These are phyloP conservation scores for Stenocarpella maydis DNA, from an alignment of 2,329 filamentous ascomycete species.

Conservation along the genomic window DNA sequence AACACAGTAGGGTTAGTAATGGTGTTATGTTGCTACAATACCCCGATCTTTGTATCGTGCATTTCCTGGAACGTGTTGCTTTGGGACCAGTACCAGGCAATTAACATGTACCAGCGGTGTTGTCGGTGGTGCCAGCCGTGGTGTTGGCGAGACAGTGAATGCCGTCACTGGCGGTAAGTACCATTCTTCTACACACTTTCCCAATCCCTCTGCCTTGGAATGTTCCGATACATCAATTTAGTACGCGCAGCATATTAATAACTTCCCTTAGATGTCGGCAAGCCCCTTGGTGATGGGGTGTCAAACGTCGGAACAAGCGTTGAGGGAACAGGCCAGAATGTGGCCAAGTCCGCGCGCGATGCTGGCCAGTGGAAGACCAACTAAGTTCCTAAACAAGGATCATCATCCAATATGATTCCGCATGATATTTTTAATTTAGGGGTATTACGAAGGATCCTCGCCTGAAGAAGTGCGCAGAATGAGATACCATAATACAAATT, in stretches of 20 bases:
- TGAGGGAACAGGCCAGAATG: constrained; percentile 28
- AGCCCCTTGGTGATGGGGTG: constrained; percentile 33
- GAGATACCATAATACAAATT: constrained; percentile 19
- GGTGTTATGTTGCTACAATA: no score
- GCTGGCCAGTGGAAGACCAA: constrained; percentile 35
- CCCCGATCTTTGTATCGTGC: no score
- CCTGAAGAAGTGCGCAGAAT: not conserved
- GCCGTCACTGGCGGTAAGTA: constrained; percentile 20
- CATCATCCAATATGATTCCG: no score
- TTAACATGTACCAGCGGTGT: no score
- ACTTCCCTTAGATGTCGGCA: constrained; percentile 2
- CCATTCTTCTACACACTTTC: no score
- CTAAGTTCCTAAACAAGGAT: not conserved
- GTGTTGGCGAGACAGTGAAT: constrained; percentile 31
- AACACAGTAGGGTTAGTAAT: constrained; percentile 35
- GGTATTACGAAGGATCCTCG: not conserved
- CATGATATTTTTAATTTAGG: fast-evolving
- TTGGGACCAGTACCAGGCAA: no score
- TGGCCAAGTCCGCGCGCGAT: constrained; percentile 28
- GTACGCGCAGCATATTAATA: no score
- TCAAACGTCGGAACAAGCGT: constrained; percentile 31
- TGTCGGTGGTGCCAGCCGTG: constrained; percentile 31
- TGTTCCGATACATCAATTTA: no score
- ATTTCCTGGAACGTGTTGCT: no score
- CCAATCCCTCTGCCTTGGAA: no score